Evolutionary conservation across 306 rosid species (phyloP), one percentile per base, ranked within the genome.

Genomic region (Sechiopsis laciniata): DNA sequence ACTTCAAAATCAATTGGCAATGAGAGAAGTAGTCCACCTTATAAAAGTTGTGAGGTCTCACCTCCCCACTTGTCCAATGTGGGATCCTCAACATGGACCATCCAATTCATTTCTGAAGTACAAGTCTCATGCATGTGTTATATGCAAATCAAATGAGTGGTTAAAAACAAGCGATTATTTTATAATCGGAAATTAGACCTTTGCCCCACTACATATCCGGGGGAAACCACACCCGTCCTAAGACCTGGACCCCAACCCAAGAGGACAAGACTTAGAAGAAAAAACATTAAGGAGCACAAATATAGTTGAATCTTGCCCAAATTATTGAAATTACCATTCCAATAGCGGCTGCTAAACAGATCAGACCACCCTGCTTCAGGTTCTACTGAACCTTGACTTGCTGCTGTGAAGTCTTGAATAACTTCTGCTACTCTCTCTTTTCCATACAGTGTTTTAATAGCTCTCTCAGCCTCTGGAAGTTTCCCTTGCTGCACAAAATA

Each of bases 291-390:
- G 22, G 32, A 66, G 6, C 55, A 66, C 35, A 20, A 66, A 12
- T 66, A 66, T 66, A 42, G 29, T 40, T 66, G 26, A 5, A 66
- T 12, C 14, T 66, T 45, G 72, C 5, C 32, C 72, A 19, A 63
- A 19, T n/a, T 42, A 17, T 55, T 8, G 61, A 7, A 32, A 51
- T 32, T 87, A 90, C 98, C 95, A 87, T 90, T 94, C 92, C 92
- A 72, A 56, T 94, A 94, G 77, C 98, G 94, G 82, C 88, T 85
- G 76, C 96, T 86, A 77, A 94, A 94, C 81, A 94, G 82, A 86
- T 94, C 98, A 73, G 91, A 79, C 98, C 98, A 94, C 73, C 97
- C 95, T 2, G 98, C 97, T 79, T 94, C 98, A 46, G 97, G 85
- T 81, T 94, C 98, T 61, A 83, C 74, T 53, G 98, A 89, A 78